Evolutionary conservation across 768 basidiomycete genomes (phyloP).

Genomic region (Termitomyces sp.): DNA sequence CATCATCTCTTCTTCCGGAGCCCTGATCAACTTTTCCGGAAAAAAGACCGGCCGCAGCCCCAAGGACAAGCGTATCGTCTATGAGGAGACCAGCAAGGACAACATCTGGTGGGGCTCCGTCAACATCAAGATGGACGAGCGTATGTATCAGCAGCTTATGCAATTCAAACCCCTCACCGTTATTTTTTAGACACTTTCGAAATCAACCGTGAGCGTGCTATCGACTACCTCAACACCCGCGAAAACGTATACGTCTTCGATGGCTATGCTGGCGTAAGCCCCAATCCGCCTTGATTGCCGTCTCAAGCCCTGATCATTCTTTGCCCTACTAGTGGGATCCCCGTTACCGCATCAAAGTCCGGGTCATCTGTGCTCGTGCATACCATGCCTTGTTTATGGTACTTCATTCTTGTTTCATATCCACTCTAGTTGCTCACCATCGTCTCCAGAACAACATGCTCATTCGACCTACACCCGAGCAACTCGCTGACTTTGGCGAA

Average conservation of each 20-base stretch:
- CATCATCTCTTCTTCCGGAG: slow-evolving; percentile 92
- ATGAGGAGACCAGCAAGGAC: slow-evolving; percentile 92
- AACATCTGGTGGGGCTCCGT: slow-evolving; percentile 99
- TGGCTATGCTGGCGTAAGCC: slow-evolving; percentile 79
- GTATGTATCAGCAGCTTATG: slow-evolving; percentile 35
- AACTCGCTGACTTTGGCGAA: slow-evolving; percentile 91
- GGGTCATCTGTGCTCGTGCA: slow-evolving; percentile 96
- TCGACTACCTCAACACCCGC: slow-evolving; percentile 97
- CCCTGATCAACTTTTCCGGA: slow-evolving; percentile 99
- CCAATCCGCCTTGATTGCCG: background rate
- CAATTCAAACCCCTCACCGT: background rate
- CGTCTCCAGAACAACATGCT: slow-evolving; percentile 90
- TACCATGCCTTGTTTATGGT: slow-evolving; percentile 99
- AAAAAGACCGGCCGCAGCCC: slow-evolving; percentile 98
- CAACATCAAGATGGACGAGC: slow-evolving; percentile 98
- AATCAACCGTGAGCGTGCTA: slow-evolving; percentile 97
- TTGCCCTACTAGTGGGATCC: slow-evolving; percentile 75
- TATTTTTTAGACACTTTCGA: slow-evolving; percentile 83
- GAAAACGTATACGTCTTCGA: slow-evolving; percentile 99
- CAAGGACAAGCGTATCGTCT: slow-evolving; percentile 99
- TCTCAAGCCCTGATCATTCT: slow-evolving; percentile 9
- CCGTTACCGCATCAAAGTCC: slow-evolving; percentile 99
- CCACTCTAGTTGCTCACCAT: slow-evolving; percentile 9
- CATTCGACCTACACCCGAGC: slow-evolving; percentile 94
- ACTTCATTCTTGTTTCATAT: slow-evolving; percentile 13